A percentile compares a stretch with the other conserved stretches of the same genome.
phyloP scores from a whole-genome alignment of 257 asterid genomes.

The Schizonepeta tenuifolia region DNA sequence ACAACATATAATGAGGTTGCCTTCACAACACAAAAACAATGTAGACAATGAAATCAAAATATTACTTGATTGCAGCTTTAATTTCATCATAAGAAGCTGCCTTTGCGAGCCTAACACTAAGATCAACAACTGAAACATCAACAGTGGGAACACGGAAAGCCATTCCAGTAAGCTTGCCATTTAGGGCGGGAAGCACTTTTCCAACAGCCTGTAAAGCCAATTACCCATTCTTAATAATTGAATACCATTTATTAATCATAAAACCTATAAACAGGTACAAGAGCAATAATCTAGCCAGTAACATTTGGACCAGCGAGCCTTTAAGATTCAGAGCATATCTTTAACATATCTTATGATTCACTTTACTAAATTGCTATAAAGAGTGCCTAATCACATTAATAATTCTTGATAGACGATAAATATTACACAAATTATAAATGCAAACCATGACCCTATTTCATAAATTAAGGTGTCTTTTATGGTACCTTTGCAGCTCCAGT shows the following conservation, averaged over 20 bases:
- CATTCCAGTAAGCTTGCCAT: constrained; percentile 72
- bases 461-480: background rate
- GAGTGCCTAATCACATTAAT: background rate
- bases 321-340: background rate
- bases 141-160: constrained; percentile 71
- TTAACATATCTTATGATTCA: background rate
- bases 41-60: background rate
- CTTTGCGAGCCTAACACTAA: constrained; percentile 57
- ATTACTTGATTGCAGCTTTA: constrained; percentile 62
- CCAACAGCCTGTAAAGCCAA: constrained; percentile 52
- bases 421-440: background rate
- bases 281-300: background rate
- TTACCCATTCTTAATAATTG: background rate
- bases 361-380: background rate
- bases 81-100: constrained; percentile 63
- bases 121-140: constrained; percentile 67
- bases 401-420: background rate
- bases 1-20: constrained; percentile 4
- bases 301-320: background rate
- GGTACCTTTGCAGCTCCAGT: constrained; percentile 57
- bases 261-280: background rate
- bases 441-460: constrained; percentile 16
- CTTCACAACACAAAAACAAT: constrained; percentile 1
- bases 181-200: constrained; percentile 63
- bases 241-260: background rate